Base-by-base conservation (phyloP, 2,329 filamentous ascomycete species). In the Penicillium sp. region DNA sequence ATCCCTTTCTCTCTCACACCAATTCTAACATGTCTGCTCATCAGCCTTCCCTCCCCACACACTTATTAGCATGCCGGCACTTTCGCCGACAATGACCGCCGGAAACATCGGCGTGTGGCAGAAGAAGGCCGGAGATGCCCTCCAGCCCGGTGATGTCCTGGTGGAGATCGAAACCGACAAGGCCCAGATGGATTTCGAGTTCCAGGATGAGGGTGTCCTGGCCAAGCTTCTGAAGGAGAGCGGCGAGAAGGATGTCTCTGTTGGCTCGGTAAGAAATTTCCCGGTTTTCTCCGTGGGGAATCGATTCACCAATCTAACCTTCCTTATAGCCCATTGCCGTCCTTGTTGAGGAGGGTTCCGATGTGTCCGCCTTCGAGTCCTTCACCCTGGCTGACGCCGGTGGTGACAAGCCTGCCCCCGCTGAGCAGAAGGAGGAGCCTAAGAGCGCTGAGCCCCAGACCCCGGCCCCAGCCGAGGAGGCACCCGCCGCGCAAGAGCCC, bases 121-220 rank as follows among this genome's bases (percentile, higher is more conserved):
- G 82, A 99, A 97, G 85, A 95, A 97, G 82, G 83, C 87, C 65
- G 94, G 94, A 73, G 94, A 99, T 77, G 72, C 81, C 61, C 87
- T 99, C 75, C 81, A 85, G 56, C 92, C 95, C 50, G 94, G 94
- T 74, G 94, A 99, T 75, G 94, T 99, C 45, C 81, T 99, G 67
- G 92, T 96, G 66, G 92, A 96, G 83, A 96, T 97, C 71, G 94
- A 99, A 85, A 99, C 94, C 69, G 94, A 99, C 80, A 99, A 99
- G 85, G 94, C 94, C 63, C 94, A 97, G 82, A 99, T 99, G 94
- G 94, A 99, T 82, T 97, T 99, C 76, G 94, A 99, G 79, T 97
- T 96, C 79, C 94, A 99, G 79, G 94, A 99, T 72, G 94, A 97
- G 75, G 94, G 93, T 81, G 85, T 96, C 59, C 83, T 99, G 66